A percentile compares a stretch with the other conserved stretches of the same genome.
These are phyloP conservation scores for Yarrowia galli DNA, from an alignment of 1,139 yeast genomes.

Conservation along the genomic window DNA sequence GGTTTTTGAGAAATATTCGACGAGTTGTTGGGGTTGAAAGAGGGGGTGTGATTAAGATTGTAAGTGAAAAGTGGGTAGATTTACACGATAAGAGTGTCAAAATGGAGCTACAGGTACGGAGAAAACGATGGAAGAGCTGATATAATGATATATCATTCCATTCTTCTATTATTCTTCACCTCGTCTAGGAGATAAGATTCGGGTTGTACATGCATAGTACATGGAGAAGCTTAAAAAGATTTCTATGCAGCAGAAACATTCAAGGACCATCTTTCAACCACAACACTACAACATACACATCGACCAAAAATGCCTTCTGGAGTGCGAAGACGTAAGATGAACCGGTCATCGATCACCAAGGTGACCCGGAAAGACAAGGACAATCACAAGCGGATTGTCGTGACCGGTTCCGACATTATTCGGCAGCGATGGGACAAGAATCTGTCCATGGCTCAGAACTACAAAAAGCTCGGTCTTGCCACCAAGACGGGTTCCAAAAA, in stretches of 20 bases:
- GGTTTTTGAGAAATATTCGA: background rate
- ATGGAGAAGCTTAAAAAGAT: conserved; percentile 7
- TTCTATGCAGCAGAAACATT: background rate
- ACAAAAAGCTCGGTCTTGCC: conserved; percentile 72
- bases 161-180: background rate
- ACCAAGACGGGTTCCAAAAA: conserved; percentile 67
- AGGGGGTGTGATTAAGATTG: background rate
- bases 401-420: conserved; percentile 73
- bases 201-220: background rate
- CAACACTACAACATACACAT: background rate
- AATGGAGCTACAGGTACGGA: background rate
- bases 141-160: too few species aligned
- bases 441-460: conserved; percentile 80
- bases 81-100: too few species aligned
- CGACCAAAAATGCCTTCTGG: conserved; percentile 51
- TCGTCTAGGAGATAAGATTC: background rate
- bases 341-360: conserved; percentile 71
- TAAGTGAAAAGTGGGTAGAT: background rate
- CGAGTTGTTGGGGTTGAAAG: background rate
- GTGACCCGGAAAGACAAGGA: conserved; percentile 74
- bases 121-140: background rate
- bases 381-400: conserved; percentile 67
- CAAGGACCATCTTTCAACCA: background rate
- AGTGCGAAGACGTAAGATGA: conserved; percentile 87
- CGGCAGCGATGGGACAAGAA: conserved; percentile 90